phyloP scores from a whole-genome alignment of 148 eudicot genomes.

The Rhododendron williamsianum region DNA sequence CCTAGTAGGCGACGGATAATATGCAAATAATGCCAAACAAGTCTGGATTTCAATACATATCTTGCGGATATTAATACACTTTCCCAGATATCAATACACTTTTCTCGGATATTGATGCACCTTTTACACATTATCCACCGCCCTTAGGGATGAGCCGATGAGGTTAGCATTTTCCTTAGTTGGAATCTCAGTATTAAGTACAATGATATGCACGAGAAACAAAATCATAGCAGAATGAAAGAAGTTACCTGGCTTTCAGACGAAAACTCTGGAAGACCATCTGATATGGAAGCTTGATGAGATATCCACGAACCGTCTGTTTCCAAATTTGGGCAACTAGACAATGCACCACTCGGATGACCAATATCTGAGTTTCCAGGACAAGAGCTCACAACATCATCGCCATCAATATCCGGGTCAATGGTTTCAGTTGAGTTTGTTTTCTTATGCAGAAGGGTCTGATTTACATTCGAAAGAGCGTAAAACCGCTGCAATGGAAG shows the following conservation, averaged over 20 bases:
- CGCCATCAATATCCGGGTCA: slow-evolving; percentile 15
- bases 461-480: slow-evolving; percentile 40
- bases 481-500: slow-evolving; percentile 41
- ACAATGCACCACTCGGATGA: slow-evolving; percentile 16
- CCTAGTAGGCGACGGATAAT: background rate
- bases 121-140: background rate
- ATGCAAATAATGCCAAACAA: background rate
- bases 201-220: background rate
- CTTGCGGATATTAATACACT: too few species aligned
- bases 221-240: background rate
- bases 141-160: background rate
- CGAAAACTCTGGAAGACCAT: slow-evolving; percentile 29
- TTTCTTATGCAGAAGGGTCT: slow-evolving; percentile 30
- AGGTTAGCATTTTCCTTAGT: background rate
- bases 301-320: slow-evolving; percentile 13
- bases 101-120: background rate
- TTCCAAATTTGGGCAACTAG: slow-evolving; percentile 37
- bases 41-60: background rate
- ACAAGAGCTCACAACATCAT: slow-evolving; percentile 27
- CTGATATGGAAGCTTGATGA: slow-evolving; percentile 37
- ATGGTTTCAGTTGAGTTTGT: slow-evolving; percentile 25
- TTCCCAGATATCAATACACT: background rate
- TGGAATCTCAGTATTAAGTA: background rate
- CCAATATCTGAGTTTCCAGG: slow-evolving; percentile 18
- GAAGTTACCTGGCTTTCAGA: slow-evolving; percentile 39